Conservation (phyloP, 305 asterid genomes). For the Salvia sclarea region DNA sequence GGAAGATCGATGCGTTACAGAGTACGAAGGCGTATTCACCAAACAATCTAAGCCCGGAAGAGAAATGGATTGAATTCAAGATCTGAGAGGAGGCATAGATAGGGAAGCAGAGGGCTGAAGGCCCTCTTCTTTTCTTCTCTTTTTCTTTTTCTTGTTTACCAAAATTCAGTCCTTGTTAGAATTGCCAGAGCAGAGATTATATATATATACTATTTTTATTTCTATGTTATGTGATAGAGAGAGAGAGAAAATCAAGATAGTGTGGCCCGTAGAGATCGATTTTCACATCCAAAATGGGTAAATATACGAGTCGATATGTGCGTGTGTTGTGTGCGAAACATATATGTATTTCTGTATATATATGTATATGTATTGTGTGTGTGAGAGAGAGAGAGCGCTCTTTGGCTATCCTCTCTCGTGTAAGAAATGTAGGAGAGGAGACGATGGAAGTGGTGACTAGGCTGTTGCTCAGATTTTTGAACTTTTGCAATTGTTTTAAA, state of each 20-base stretch:
- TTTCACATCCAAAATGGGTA: constrained; percentile 45
- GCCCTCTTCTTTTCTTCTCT: constrained; percentile 53
- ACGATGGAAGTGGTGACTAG: constrained; percentile 37
- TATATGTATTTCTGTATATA: constrained; percentile 3
- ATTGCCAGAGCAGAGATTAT: constrained; percentile 49
- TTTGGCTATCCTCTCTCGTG: constrained; percentile 46
- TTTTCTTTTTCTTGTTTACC: constrained; percentile 46
- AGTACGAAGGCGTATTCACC: constrained; percentile 39
- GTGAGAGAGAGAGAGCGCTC: constrained; percentile 19
- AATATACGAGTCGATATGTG: constrained; percentile 29
- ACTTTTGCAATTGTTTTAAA: background rate
- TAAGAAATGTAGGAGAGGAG: constrained; percentile 43
- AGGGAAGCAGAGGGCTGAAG: constrained; percentile 58
- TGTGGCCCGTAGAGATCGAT: constrained; percentile 42
- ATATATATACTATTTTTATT: constrained; percentile 25
- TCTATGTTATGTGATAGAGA: constrained; percentile 1
- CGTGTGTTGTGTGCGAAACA: constrained; percentile 33
- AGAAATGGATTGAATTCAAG: constrained; percentile 52
- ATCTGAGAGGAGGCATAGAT: constrained; percentile 68
- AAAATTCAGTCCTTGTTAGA: constrained; percentile 55
- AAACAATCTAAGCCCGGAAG: constrained; percentile 38
- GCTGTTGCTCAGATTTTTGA: constrained; percentile 24
- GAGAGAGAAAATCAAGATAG: constrained; percentile 26
- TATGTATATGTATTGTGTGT: background rate
- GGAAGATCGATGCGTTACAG: constrained; percentile 33